phyloP scores from a whole-genome alignment of 441 rosid species.

The Syzygium syzygioides region DNA sequence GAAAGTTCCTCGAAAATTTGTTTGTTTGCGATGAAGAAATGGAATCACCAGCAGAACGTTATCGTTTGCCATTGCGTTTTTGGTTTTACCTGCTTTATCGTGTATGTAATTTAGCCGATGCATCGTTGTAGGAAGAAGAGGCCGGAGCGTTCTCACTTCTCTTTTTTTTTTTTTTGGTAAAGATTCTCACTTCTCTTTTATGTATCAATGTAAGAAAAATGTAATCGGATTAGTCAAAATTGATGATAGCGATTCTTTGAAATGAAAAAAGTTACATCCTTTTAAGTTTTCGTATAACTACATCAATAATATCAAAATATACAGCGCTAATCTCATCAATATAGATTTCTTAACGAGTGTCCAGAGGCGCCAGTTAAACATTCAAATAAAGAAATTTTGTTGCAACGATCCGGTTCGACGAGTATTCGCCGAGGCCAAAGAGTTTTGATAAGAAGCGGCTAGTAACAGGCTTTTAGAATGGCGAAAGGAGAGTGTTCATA shows the following conservation, averaged over 20 bases:
- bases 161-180: too few relatives aligned
- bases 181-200: not conserved
- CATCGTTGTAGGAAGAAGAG: not conserved
- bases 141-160: not conserved
- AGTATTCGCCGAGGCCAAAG: fast-evolving
- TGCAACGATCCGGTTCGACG: fast-evolving
- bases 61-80: not conserved
- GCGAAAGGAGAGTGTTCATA: fast-evolving
- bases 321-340: not conserved
- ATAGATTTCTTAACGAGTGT: not conserved
- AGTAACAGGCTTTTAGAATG: not conserved
- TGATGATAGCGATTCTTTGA: not conserved
- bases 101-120: not conserved
- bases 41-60: not conserved
- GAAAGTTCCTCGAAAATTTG: not conserved
- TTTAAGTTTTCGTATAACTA: not conserved
- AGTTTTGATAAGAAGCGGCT: not conserved
- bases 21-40: not conserved
- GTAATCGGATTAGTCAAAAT: not conserved
- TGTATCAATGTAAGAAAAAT: too few relatives aligned
- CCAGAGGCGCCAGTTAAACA: not conserved
- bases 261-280: not conserved
- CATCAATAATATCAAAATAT: not conserved
- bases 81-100: not conserved
- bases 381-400: not conserved